Percentiles rank a stretch among this genome's conserved stretches.
These are phyloP conservation scores for Aspergillus saccharolyticus DNA, from an alignment of 495 filamentous ascomycete genomes.

Conservation along the genomic window DNA sequence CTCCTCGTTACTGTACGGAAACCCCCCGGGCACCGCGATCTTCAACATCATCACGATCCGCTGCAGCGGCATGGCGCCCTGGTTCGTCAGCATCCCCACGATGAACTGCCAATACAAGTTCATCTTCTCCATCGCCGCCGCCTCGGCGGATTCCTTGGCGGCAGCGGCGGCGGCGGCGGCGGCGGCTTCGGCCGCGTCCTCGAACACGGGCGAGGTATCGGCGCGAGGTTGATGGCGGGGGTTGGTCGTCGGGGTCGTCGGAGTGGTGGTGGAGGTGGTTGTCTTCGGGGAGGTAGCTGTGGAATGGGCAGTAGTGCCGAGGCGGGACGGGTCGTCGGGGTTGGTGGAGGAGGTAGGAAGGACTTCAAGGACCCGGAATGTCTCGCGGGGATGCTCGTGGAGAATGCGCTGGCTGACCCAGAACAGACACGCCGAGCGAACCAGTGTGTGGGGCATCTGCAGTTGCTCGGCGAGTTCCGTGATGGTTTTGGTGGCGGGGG, in stretches of 20 bases:
- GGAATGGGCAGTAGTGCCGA: constrained; percentile 24
- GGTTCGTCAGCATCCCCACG: constrained; percentile 89
- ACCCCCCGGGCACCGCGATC: constrained; percentile 80
- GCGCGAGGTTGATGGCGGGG: no score
- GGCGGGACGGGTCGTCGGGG: constrained; percentile 25
- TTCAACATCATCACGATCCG: constrained; percentile 91
- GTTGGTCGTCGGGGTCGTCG: neutral
- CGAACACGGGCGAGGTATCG: constrained; percentile 12
- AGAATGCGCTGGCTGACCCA: constrained; percentile 82
- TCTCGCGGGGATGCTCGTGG: constrained; percentile 47
- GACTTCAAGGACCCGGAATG: constrained; percentile 60
- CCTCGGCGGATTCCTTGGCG: constrained; percentile 41
- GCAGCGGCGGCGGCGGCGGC: constrained; percentile 44
- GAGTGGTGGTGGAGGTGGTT: neutral
- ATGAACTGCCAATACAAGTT: constrained; percentile 87
- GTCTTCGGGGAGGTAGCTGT: constrained; percentile 3
- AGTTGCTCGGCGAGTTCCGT: constrained; percentile 59
- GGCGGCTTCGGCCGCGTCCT: constrained; percentile 32
- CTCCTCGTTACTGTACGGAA: constrained; percentile 73
- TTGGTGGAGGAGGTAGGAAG: constrained; percentile 34
- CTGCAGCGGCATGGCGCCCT: constrained; percentile 70
- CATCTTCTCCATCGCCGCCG: constrained; percentile 67
- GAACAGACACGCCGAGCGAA: constrained; percentile 74
- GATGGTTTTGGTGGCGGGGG: constrained; percentile 48
- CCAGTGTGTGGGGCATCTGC: constrained; percentile 70